Evolutionary conservation across 345 rosid genomes (phyloP).

Genomic region (Citrus hindsii): DNA sequence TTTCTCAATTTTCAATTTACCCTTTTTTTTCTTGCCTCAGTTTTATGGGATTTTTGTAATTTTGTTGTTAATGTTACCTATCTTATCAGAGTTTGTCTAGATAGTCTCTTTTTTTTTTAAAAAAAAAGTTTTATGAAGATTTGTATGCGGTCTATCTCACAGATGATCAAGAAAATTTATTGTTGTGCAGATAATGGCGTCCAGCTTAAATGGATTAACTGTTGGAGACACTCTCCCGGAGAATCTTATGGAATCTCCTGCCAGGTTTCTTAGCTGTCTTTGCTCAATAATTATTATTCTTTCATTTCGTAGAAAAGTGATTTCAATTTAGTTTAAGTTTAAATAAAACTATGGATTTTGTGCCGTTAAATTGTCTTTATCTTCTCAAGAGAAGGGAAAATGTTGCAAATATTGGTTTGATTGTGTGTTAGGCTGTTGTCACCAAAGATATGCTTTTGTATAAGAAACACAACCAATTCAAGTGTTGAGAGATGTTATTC

Average conservation of each 20-base stretch:
- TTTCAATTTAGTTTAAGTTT: neutral
- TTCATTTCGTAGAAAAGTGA: neutral
- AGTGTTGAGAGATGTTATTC: neutral
- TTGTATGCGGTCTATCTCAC: neutral
- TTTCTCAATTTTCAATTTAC: neutral
- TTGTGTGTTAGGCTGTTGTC: neutral
- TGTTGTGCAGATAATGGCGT: constrained; percentile 82
- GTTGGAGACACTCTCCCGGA: constrained; percentile 87
- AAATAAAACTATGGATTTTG: too few species aligned
- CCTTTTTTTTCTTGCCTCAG: neutral
- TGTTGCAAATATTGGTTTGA: neutral
- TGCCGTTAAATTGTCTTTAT: neutral
- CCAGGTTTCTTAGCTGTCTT: constrained; percentile 54
- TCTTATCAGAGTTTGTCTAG: too few species aligned
- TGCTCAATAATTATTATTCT: constrained; percentile 27
- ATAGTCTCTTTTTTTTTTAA: too few species aligned
- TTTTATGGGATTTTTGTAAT: too few species aligned
- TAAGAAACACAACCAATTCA: neutral
- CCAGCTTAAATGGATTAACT: constrained; percentile 86
- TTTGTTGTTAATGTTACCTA: too few species aligned
- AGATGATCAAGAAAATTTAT: neutral
- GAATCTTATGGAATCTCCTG: constrained; percentile 80
- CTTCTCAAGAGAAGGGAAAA: neutral
- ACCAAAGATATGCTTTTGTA: neutral
- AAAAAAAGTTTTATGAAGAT: too few species aligned